A percentile compares a stretch with the other conserved stretches of the same genome.
These are phyloP conservation scores for Trichophyton rubrum DNA, from an alignment of 2,329 filamentous ascomycete genomes.

Conservation along the genomic window DNA sequence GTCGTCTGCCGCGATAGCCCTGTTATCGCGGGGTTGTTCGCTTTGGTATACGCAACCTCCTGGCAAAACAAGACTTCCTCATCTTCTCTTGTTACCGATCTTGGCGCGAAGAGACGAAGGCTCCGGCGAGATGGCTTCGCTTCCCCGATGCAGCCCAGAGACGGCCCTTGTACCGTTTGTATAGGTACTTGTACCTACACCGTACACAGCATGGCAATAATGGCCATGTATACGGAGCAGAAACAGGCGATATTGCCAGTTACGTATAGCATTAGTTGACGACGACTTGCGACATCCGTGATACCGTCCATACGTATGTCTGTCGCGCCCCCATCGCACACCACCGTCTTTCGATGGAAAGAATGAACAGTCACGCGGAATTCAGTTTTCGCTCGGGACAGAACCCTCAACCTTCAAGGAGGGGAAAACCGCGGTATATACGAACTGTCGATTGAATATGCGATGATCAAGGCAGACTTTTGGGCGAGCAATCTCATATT, in stretches of 20 bases:
- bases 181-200: background rate
- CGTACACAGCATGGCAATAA: background rate
- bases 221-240: background rate
- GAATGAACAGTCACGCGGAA: background rate
- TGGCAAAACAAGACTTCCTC: background rate
- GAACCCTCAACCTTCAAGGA: background rate
- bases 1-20: background rate
- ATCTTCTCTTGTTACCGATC: background rate
- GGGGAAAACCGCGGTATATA: background rate
- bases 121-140: background rate
- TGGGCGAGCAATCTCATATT: background rate
- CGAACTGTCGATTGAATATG: background rate
- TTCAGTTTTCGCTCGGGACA: background rate
- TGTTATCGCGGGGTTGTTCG: background rate
- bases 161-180: background rate
- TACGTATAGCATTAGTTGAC: background rate
- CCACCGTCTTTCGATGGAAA: background rate
- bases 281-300: background rate
- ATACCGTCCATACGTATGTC: background rate
- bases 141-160: constrained; percentile 1
- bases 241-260: background rate
- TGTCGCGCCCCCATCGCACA: background rate
- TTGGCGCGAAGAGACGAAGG: background rate
- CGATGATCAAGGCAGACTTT: background rate
- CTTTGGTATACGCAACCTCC: background rate